Conservation (phyloP, 164 flowering plant genomes). For the Houttuynia cordata region DNA sequence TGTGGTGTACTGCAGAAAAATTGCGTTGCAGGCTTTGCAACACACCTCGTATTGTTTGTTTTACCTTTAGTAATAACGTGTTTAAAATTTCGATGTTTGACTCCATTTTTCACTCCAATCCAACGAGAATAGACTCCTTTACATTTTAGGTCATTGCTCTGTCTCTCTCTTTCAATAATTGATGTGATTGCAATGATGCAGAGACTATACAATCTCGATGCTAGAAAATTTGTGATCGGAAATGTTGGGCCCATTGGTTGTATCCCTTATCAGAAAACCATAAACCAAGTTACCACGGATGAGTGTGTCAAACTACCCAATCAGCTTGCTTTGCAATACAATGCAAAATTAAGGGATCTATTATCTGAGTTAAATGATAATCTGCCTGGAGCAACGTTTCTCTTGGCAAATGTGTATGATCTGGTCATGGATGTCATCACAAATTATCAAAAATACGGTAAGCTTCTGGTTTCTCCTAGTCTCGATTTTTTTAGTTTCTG, state of each 20-base stretch:
- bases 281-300: slow-evolving; percentile 39
- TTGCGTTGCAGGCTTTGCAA: too few relatives aligned
- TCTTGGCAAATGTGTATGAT: slow-evolving; percentile 70
- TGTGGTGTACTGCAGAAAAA: too few relatives aligned
- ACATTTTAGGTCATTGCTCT: too few relatives aligned
- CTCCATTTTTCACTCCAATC: too few relatives aligned
- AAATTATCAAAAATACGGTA: slow-evolving; percentile 65
- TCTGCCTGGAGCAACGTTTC: slow-evolving; percentile 65
- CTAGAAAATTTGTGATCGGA: slow-evolving; percentile 70
- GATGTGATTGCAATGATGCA: slow-evolving; percentile 12
- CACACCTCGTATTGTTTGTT: too few relatives aligned
- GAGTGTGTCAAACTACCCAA: slow-evolving; percentile 76
- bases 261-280: slow-evolving; percentile 88
- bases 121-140: too few relatives aligned
- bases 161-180: too few relatives aligned
- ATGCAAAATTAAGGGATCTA: slow-evolving; percentile 50
- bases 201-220: slow-evolving; percentile 81
- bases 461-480: too few relatives aligned
- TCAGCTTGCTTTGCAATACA: slow-evolving; percentile 63
- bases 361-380: slow-evolving; percentile 48
- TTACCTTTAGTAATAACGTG: too few relatives aligned
- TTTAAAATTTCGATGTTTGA: too few relatives aligned
- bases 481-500: too few relatives aligned
- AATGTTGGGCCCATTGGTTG: slow-evolving; percentile 91
- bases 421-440: slow-evolving; percentile 72